Evolutionary conservation across 352 stramenopile genomes (phyloP).

Genomic region (Pythium rhizo-oryzae): DNA sequence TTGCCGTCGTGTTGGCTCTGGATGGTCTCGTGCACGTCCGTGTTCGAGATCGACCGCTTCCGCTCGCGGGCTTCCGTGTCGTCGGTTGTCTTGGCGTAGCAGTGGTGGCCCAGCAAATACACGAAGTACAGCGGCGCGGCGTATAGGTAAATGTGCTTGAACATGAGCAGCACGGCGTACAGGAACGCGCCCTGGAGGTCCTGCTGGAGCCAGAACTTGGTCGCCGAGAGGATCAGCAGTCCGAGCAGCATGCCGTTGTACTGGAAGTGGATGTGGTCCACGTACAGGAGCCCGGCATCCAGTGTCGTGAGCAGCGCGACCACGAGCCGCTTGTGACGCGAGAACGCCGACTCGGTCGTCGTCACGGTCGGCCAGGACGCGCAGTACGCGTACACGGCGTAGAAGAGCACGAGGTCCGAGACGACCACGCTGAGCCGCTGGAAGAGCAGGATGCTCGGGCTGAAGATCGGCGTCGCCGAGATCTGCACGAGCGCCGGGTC

Average conservation of each 20-base stretch:
- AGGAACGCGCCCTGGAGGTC: constrained; percentile 88
- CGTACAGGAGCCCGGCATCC: constrained; percentile 93
- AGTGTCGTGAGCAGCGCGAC: constrained; percentile 90
- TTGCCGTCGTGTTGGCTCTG: constrained; percentile 62
- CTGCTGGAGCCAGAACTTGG: constrained; percentile 74
- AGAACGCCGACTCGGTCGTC: constrained; percentile 66
- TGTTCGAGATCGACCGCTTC: constrained; percentile 75
- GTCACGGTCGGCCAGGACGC: constrained; percentile 83
- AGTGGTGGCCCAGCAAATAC: constrained; percentile 94
- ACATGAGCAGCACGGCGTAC: constrained; percentile 94
- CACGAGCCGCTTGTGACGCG: constrained; percentile 55
- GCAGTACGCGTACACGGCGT: constrained; percentile 74
- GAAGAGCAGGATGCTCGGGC: constrained; percentile 80
- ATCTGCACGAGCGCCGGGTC: constrained; percentile 73
- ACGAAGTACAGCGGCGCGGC: constrained; percentile 96
- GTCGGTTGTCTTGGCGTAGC: constrained; percentile 42
- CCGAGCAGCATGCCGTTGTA: constrained; percentile 99
- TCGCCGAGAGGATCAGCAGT: constrained; percentile 92
- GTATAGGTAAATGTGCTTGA: constrained; percentile 98
- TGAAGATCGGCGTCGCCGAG: constrained; percentile 62
- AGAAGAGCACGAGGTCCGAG: constrained; percentile 91
- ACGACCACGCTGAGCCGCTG: constrained; percentile 93
- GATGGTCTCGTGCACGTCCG: constrained; percentile 68
- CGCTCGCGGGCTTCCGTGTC: constrained; percentile 10
- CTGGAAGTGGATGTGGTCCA: constrained; percentile 99